Conservation (phyloP, 257 asterid genomes). For the Solanum paucissectum region DNA sequence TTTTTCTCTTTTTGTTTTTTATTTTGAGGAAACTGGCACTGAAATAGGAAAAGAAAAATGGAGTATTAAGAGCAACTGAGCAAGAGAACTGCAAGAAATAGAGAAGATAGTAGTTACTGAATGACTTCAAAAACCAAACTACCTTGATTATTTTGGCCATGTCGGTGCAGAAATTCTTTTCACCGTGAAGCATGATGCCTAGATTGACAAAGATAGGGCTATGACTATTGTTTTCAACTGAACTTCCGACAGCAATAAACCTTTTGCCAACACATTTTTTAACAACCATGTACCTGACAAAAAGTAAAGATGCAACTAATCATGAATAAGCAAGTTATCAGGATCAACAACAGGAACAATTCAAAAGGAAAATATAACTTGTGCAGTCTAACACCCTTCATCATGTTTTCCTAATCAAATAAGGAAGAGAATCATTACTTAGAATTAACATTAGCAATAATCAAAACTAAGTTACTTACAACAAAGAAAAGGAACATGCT, state of each 20-base stretch:
- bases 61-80: background rate
- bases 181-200: constrained; percentile 72
- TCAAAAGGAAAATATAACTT: background rate
- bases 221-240: constrained; percentile 13
- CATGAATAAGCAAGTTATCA: background rate
- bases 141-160: constrained; percentile 63
- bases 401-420: background rate
- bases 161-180: constrained; percentile 35
- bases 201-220: constrained; percentile 41
- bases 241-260: constrained; percentile 23
- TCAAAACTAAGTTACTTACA: background rate
- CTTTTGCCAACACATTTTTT: constrained; percentile 25
- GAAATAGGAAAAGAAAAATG: background rate
- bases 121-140: background rate
- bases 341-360: background rate
- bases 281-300: constrained; percentile 52
- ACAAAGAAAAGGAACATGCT: background rate
- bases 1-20: background rate
- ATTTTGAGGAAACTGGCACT: background rate
- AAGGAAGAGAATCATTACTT: background rate
- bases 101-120: background rate
- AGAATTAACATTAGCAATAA: background rate
- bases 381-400: background rate
- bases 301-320: background rate
- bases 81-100: background rate